Percentiles rank a stretch among this genome's conserved stretches.
Evolutionary conservation across 1,139 yeast species (phyloP).

Genomic region (Taphrina communis): DNA sequence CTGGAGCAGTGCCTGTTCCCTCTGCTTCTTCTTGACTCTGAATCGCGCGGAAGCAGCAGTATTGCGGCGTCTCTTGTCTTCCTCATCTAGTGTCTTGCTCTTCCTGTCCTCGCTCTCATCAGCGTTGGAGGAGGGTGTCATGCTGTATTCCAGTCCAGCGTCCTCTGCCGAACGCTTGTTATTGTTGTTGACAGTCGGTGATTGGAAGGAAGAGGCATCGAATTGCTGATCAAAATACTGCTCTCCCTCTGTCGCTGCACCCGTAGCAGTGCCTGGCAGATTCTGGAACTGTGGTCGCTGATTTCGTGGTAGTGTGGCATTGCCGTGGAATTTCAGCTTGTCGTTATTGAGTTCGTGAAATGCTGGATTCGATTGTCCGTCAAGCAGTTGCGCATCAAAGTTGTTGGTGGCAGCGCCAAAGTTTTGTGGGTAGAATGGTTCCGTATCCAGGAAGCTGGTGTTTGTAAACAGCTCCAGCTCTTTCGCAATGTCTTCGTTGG

Average conservation of each 20-base stretch:
- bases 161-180: conserved; percentile 18
- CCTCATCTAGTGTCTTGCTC: conserved; percentile 53
- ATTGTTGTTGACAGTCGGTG: background rate
- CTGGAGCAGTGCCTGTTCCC: conserved; percentile 83
- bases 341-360: background rate
- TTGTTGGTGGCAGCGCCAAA: conserved; percentile 3
- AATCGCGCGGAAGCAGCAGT: conserved; percentile 84
- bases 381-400: conserved; percentile 3
- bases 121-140: conserved; percentile 12
- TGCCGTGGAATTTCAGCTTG: background rate
- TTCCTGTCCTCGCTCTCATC: conserved; percentile 14
- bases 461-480: conserved; percentile 39
- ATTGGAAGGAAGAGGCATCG: background rate
- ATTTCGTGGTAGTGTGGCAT: conserved; percentile 5
- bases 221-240: background rate
- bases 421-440: conserved; percentile 16
- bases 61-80: conserved; percentile 73
- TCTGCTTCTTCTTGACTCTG: conserved; percentile 77
- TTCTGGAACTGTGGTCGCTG: conserved; percentile 16
- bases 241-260: background rate
- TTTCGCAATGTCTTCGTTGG: conserved; percentile 29
- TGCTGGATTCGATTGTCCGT: conserved; percentile 8
- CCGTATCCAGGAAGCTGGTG: conserved; percentile 33
- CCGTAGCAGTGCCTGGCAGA: conserved; percentile 6
- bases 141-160: conserved; percentile 9